Evolutionary conservation across 2,329 filamentous ascomycete species (phyloP).

Genomic region (Plenodomus biglobosus): DNA sequence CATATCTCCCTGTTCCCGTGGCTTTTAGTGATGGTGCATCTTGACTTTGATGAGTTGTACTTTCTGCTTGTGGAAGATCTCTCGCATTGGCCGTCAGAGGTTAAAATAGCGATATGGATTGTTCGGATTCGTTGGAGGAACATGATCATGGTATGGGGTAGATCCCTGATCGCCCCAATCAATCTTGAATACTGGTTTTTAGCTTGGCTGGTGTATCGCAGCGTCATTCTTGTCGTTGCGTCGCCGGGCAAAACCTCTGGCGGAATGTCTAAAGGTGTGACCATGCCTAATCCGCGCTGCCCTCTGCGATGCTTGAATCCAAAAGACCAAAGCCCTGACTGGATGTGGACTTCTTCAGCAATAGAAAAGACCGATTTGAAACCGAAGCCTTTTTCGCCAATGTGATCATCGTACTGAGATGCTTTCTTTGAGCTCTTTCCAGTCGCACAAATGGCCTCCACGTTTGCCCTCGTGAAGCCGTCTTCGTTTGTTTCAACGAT

Average conservation of each 20-base stretch:
- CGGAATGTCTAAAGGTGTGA: constrained; percentile 46
- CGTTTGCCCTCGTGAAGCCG: constrained; percentile 42
- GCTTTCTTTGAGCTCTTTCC: constrained; percentile 42
- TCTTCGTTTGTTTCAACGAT: constrained; percentile 51
- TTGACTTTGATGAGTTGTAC: background rate
- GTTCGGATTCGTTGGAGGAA: constrained; percentile 15
- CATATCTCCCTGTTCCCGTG: no score
- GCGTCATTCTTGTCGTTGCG: constrained; percentile 20
- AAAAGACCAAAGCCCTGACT: constrained; percentile 46
- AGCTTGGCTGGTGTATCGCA: constrained; percentile 7
- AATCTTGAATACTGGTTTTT: constrained; percentile 6
- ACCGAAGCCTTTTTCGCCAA: constrained; percentile 44
- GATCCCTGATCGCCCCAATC: constrained; percentile 3
- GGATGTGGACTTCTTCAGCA: constrained; percentile 43
- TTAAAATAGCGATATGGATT: no score
- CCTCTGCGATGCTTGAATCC: constrained; percentile 37
- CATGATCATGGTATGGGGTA: constrained; percentile 16
- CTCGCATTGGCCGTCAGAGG: background rate
- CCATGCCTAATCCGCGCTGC: constrained; percentile 56
- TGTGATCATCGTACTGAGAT: constrained; percentile 20
- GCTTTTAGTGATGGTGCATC: background rate
- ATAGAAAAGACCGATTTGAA: constrained; percentile 44
- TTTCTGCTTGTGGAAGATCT: background rate
- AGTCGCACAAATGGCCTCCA: constrained; percentile 44
- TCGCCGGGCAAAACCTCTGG: constrained; percentile 4